Evolutionary conservation across 495 filamentous ascomycete species (phyloP).

Genomic region (Penicillium soppii): DNA sequence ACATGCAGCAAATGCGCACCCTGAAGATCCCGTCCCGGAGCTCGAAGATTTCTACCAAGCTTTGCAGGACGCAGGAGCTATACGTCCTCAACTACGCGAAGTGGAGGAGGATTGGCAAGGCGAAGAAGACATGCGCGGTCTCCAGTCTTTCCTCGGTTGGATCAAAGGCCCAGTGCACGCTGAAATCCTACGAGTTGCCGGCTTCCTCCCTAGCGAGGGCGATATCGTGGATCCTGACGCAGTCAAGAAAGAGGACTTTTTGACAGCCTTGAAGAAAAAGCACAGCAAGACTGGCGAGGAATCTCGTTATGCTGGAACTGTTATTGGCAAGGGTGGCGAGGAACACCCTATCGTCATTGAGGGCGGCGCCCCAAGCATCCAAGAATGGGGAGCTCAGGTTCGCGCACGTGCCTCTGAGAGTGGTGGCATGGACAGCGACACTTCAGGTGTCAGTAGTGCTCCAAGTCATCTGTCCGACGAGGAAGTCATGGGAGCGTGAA

Average conservation of each 20-base stretch:
- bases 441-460: constrained; percentile 44
- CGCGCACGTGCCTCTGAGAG: constrained; percentile 30
- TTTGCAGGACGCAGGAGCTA: constrained; percentile 68
- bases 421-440: constrained; percentile 29
- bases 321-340: constrained; percentile 68
- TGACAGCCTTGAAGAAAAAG: constrained; percentile 78
- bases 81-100: constrained; percentile 59
- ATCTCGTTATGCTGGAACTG: constrained; percentile 74
- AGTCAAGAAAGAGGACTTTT: constrained; percentile 66
- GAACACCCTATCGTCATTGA: constrained; percentile 68
- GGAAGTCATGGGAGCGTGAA: constrained; percentile 42
- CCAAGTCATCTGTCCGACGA: constrained; percentile 44
- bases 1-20: constrained; percentile 58
- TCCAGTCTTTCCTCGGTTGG: constrained; percentile 74
- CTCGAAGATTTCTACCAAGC: constrained; percentile 82
- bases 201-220: constrained; percentile 46
- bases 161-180: constrained; percentile 61
- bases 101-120: constrained; percentile 59
- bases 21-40: constrained; percentile 46
- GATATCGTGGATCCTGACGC: constrained; percentile 47
- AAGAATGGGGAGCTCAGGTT: constrained; percentile 58
- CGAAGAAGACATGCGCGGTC: constrained; percentile 70
- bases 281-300: constrained; percentile 82
- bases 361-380: constrained; percentile 66
- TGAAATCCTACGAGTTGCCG: constrained; percentile 72